Base-by-base conservation (phyloP, 371 early-diverging fungal species). In the Mucor piriformis region DNA sequence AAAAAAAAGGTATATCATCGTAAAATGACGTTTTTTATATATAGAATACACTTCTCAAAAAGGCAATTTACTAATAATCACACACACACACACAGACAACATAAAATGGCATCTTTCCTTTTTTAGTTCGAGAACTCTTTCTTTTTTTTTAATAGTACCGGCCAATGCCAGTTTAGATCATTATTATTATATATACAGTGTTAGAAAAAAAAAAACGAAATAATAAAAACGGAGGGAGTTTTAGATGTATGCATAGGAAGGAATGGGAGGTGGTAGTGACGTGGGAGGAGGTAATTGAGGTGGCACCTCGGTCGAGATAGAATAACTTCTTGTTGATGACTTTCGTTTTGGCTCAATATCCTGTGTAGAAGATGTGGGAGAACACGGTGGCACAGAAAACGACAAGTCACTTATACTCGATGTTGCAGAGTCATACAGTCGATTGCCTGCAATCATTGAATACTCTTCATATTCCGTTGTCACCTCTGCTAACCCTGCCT, bases 201-300 rank as follows among this genome's bases (percentile, higher is more conserved):
- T n/a, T n/a, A n/a, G n/a, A 35, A 34, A 16, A 34, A 11, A 35
- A 16, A 23, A 24, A 12, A 46, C 33, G 21, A 42, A 11, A 56
- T 15, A 20, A 25, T 15, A 23, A 13, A 21, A n/a, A 58, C 2
- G 25, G 40, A 27, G 3, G 32, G 10, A n/a, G 16, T 5, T 32
- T 46, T 60, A 54, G 29, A 54, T 20, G 32, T 38, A 48, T 25
- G 55, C 42, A 35, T 52, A 54, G 25, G 59, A 55, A 34, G 67
- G 67, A 37, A 57, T 62, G 10, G 67, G 67, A 32, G 67, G 67
- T 13, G 63, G 63, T 27, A 54, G 57, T 2, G 50, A 25, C 54
- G 56, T 67, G 11, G 67, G 67, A 2, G 67, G 67, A 25, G 67
- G 67, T 23, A 67, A 32, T 24, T 63, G 67, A 11, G 67, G 67